These are phyloP conservation scores for Capillidium heterosporum DNA, from an alignment of 371 early-diverging fungal genomes.

Conservation along the genomic window DNA sequence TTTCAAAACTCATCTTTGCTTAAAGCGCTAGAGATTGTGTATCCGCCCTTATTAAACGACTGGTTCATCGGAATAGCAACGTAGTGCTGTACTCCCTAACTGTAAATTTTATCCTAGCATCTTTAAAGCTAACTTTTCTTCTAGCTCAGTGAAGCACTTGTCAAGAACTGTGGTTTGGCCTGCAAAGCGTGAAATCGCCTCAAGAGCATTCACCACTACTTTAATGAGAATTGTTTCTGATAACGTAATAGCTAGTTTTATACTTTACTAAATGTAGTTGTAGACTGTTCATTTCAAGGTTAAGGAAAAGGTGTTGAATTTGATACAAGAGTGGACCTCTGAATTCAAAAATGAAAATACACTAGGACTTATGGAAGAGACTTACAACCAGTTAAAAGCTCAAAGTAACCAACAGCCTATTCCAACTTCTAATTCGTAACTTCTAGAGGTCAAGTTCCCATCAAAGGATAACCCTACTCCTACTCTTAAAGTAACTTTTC, in stretches of 20 bases:
- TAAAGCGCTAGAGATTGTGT: conserved; percentile 10
- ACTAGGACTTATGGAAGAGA: conserved; percentile 73
- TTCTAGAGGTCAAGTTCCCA: conserved; percentile 45
- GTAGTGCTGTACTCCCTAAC: conserved; percentile 10
- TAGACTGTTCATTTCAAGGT: conserved; percentile 58
- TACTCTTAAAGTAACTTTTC: conserved; percentile 39
- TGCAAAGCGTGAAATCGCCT: conserved; percentile 67
- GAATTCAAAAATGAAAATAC: conserved; percentile 62
- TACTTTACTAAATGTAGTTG: neutral
- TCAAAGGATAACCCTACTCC: conserved; percentile 49
- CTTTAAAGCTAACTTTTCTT: conserved; percentile 6
- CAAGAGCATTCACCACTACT: conserved; percentile 67
- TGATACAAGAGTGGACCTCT: conserved; percentile 80
- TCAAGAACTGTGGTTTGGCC: conserved; percentile 75
- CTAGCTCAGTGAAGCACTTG: conserved; percentile 19
- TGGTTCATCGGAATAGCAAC: conserved; percentile 9
- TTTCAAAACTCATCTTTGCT: neutral
- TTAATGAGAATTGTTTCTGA: conserved; percentile 56
- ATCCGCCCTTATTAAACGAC: conserved; percentile 9
- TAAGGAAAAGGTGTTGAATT: conserved; percentile 54
- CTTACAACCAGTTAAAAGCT: conserved; percentile 42
- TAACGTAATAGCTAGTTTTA: conserved; percentile 19
- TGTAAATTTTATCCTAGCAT: conserved; percentile 12
- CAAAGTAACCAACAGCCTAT: conserved; percentile 19
- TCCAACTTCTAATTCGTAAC: neutral